A percentile compares a stretch with the other conserved stretches of the same genome.
phyloP scores from a whole-genome alignment of 2,329 filamentous ascomycete species.

The Verticillium dahliae region DNA sequence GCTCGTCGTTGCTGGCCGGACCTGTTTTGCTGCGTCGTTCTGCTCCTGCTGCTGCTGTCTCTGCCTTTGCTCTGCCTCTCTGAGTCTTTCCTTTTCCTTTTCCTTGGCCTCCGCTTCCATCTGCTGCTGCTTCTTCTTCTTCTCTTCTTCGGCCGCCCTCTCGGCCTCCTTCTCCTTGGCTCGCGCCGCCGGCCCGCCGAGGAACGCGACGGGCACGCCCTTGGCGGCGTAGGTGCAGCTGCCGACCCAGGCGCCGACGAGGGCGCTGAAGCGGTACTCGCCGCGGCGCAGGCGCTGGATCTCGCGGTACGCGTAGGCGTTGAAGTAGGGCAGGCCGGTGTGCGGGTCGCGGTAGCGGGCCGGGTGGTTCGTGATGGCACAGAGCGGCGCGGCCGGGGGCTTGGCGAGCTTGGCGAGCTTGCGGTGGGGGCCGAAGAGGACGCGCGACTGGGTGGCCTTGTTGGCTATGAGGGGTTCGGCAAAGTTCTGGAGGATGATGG shows the following conservation, averaged over 20 bases:
- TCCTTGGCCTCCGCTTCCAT: background rate
- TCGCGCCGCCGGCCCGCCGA: slow-evolving; percentile 15
- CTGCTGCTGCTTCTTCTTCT: background rate
- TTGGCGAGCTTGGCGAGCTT: slow-evolving; percentile 53
- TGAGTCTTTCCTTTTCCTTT: background rate
- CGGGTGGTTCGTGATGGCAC: slow-evolving; percentile 74
- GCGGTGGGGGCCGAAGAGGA: slow-evolving; percentile 44
- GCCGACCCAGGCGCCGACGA: slow-evolving; percentile 81
- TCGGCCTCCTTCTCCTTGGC: slow-evolving; percentile 3
- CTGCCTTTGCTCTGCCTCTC: background rate
- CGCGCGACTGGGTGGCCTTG: slow-evolving; percentile 49
- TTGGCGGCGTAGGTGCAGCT: slow-evolving; percentile 55
- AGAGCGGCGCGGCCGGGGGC: slow-evolving; percentile 49
- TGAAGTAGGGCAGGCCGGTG: slow-evolving; percentile 77
- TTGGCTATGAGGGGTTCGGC: slow-evolving; percentile 50
- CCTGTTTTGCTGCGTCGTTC: no score
- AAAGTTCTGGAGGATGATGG: slow-evolving; percentile 56
- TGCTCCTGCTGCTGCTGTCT: no score
- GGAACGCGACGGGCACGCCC: slow-evolving; percentile 76
- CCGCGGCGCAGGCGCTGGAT: slow-evolving; percentile 68
- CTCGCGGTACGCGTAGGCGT: slow-evolving; percentile 73
- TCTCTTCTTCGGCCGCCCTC: background rate
- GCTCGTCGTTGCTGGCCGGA: no score
- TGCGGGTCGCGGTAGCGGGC: slow-evolving; percentile 80
- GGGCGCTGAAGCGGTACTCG: slow-evolving; percentile 74